Conservation (phyloP, 768 basidiomycete species). For the Suillus clintonianus region DNA sequence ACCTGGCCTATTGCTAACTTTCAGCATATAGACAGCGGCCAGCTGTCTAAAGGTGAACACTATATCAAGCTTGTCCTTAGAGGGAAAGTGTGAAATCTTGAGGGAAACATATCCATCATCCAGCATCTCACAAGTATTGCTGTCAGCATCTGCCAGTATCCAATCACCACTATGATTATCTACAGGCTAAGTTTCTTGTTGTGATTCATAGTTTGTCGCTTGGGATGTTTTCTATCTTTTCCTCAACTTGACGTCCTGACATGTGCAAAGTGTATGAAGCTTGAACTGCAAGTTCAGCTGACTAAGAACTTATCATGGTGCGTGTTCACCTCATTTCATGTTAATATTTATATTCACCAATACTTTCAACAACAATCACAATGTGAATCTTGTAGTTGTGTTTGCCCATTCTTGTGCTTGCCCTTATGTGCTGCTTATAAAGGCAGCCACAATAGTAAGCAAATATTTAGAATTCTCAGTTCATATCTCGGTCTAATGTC, state of each 20-base stretch:
- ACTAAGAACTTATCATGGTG: neutral
- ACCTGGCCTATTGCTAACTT: too few species aligned
- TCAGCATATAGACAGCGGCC: too few species aligned
- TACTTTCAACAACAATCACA: neutral
- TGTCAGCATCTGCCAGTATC: too few species aligned
- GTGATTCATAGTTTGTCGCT: neutral
- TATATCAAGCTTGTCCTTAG: too few species aligned
- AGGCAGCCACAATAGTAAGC: neutral
- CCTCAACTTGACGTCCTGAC: neutral
- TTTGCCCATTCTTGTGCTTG: neutral
- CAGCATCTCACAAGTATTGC: too few species aligned
- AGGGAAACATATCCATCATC: too few species aligned
- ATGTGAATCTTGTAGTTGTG: neutral
- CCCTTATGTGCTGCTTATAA: neutral
- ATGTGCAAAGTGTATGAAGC: neutral
- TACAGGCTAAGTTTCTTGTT: too few species aligned
- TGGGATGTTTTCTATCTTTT: neutral
- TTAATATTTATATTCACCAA: neutral
- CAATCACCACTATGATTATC: too few species aligned
- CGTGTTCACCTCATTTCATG: neutral
- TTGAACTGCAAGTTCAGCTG: neutral
- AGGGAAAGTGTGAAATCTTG: too few species aligned
- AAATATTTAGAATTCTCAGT: neutral
- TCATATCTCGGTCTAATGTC: neutral
- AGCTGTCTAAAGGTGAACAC: too few species aligned